These are phyloP conservation scores for Trichocomaceae sp. DNA, from an alignment of 2,329 filamentous ascomycete species.

Conservation along the genomic window DNA sequence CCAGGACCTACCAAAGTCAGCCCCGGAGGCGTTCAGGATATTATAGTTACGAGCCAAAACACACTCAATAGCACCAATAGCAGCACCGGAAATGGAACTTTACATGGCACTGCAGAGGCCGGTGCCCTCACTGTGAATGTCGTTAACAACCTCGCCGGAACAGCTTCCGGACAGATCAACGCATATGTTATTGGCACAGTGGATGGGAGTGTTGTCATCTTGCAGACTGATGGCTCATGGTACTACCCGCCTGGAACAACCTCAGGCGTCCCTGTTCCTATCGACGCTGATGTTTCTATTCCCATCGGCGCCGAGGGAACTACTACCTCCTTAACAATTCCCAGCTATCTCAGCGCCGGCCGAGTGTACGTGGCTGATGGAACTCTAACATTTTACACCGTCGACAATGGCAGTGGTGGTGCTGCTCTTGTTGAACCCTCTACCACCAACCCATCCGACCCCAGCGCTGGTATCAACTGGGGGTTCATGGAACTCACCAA, in stretches of 20 bases:
- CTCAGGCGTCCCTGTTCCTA: constrained; percentile 30
- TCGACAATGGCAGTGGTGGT: constrained; percentile 24
- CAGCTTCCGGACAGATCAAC: constrained; percentile 17
- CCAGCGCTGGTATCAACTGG: constrained; percentile 42
- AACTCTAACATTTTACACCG: constrained; percentile 39
- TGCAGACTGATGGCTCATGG: constrained; percentile 36
- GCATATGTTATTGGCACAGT: constrained; percentile 42
- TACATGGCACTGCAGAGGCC: not conserved
- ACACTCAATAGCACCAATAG: constrained; percentile 7
- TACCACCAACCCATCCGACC: constrained; percentile 39
- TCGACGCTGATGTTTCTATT: constrained; percentile 39
- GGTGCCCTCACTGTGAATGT: constrained; percentile 19
- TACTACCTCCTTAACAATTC: constrained; percentile 35
- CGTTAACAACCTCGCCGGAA: constrained; percentile 39
- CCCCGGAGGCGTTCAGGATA: constrained; percentile 1
- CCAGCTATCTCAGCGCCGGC: constrained; percentile 37
- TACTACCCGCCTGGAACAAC: constrained; percentile 39
- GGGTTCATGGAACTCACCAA: constrained; percentile 48
- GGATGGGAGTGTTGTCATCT: constrained; percentile 37
- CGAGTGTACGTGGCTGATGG: constrained; percentile 44
- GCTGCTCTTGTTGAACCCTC: constrained; percentile 45
- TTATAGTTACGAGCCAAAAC: constrained; percentile 2
- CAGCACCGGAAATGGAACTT: not conserved
- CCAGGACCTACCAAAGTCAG: constrained; percentile 6
- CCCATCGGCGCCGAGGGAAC: constrained; percentile 34